phyloP scores from a whole-genome alignment of 257 asterid genomes.

The Jacaranda copaia region DNA sequence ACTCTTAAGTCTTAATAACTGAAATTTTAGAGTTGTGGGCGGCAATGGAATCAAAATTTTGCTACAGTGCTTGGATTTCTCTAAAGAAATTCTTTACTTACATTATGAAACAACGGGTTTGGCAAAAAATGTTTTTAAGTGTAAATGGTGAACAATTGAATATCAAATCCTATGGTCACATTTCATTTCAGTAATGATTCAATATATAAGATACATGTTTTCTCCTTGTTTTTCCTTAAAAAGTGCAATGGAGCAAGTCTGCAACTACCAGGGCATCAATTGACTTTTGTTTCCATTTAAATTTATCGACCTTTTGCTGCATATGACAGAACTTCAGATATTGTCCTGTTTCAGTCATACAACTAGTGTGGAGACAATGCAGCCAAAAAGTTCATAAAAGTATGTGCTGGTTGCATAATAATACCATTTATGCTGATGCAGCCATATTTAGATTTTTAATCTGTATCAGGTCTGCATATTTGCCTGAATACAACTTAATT shows the following conservation, averaged over 20 bases:
- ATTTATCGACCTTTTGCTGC: not conserved
- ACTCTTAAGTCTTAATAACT: not conserved
- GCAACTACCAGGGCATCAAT: not conserved
- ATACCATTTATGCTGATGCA: not conserved
- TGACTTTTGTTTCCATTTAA: not conserved
- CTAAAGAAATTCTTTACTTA: no score
- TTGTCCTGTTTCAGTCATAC: not conserved
- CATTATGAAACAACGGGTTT: no score
- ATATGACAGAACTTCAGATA: not conserved
- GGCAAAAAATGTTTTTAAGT: no score
- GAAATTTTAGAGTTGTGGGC: no score
- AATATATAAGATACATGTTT: not conserved
- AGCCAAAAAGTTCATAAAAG: not conserved
- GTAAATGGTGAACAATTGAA: not conserved
- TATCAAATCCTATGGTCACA: not conserved
- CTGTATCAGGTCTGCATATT: not conserved
- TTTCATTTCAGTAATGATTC: not conserved
- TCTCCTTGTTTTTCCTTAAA: not conserved
- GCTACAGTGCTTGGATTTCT: not conserved
- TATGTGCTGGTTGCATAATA: no score
- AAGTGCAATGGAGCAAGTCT: not conserved
- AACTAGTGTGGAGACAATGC: not conserved
- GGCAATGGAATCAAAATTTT: constrained; percentile 16
- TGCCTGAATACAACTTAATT: not conserved
- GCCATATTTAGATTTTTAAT: not conserved